Conservation (phyloP, 345 rosid species). For the Bruguiera sexangula region DNA sequence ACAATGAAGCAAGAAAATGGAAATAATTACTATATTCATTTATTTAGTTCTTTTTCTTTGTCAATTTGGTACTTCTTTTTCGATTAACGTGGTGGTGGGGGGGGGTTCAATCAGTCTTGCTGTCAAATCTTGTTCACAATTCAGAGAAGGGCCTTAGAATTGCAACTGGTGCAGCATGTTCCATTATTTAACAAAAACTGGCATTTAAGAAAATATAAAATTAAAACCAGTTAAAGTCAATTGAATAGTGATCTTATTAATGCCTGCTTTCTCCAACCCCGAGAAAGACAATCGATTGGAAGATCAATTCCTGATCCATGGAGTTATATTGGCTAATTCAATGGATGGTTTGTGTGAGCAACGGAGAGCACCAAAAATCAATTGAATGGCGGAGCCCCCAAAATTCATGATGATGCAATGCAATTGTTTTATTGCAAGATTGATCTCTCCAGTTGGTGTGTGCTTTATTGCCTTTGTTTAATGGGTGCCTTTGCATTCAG, state of each 20-base stretch:
- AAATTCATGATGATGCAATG: slow-evolving; percentile 1
- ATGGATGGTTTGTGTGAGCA: background rate
- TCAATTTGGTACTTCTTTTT: background rate
- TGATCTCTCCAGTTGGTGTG: background rate
- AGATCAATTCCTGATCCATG: slow-evolving; percentile 7
- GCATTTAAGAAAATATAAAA: background rate
- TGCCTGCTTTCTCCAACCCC: slow-evolving; percentile 15
- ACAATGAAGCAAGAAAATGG: slow-evolving; percentile 86
- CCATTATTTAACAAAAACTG: background rate
- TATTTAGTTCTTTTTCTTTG: background rate
- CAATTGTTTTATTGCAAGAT: background rate
- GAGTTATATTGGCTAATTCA: slow-evolving; percentile 10
- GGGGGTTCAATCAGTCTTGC: background rate
- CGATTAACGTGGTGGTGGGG: background rate
- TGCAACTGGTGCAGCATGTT: background rate
- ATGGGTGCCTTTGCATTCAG: background rate
- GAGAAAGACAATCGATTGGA: slow-evolving; percentile 15
- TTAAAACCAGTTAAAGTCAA: background rate
- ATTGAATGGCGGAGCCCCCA: slow-evolving; percentile 10
- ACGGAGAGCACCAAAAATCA: background rate
- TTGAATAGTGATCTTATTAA: slow-evolving; percentile 6
- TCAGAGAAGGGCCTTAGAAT: background rate
- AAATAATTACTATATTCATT: slow-evolving; percentile 7
- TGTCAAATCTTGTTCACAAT: background rate
- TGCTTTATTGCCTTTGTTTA: background rate